Evolutionary conservation across 441 rosid species (phyloP), one percentile per base, ranked within the genome.

Genomic region (Eruca vesicaria): DNA sequence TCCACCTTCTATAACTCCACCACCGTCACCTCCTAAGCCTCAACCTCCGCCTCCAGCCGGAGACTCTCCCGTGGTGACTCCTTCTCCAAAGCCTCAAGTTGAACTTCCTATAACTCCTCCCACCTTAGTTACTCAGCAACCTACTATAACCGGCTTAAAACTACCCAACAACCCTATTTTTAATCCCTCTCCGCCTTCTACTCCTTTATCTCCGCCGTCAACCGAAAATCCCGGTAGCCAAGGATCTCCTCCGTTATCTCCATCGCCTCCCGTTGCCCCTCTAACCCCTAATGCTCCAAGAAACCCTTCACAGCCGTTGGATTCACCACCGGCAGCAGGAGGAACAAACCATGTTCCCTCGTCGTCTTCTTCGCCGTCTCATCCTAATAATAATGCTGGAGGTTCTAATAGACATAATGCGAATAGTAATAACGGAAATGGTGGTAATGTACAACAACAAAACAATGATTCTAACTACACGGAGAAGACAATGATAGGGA

Each of bases 31-130:
- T 28, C 71, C 75, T 57, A 75, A 63, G 72, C 50, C 71, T 57
- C 78, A 63, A 64, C 58, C 84, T 26, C 80, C 88, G 1, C 82
- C 85, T 50, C 78, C 83, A 15, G 71, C 75, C 7, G 67, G 62
- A 50, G n/a, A 61, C 80, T 9, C 74, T 43, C 81, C 82, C 12
- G 71, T 35, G 26, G 43, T 66, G 5, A 38, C 75, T 28, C 23
- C 79, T 63, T 35, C 77, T 38, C 85, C 85, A 23, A 71, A n/a
- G 23, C 82, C 79, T 4, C 71, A 32, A 9, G 63, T 61, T 52
- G 57, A 83, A 53, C 66, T 65, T 43, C 38, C 63, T 68, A 63
- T 72, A 16, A 29, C 69, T 20, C 63, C 73, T 33, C 72, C 82
- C 16, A 26, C 77, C 38, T 52, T 71, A 16, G 67, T 72, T 16